phyloP scores from a whole-genome alignment of 2,329 filamentous ascomycete genomes.

The Paraphoma chrysanthemicola region DNA sequence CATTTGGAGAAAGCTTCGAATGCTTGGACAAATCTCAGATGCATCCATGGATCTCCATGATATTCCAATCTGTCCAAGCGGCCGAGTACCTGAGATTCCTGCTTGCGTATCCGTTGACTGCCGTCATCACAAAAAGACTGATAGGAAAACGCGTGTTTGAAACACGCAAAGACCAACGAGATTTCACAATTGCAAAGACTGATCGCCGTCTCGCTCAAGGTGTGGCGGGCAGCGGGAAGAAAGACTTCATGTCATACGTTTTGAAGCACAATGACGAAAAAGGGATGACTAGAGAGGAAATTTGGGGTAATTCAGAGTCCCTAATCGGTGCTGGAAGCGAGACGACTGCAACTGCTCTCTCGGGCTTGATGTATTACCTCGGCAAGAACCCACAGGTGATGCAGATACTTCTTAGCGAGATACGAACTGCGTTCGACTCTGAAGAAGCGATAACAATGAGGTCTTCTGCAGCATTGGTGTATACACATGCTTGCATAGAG shows the following conservation, averaged over 20 bases:
- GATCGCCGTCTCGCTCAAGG: too few relatives aligned
- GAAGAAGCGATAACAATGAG: constrained; percentile 25
- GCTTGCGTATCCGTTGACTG: too few relatives aligned
- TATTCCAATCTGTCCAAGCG: background rate
- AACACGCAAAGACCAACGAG: background rate
- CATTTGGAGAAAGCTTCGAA: constrained; percentile 31
- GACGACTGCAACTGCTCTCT: constrained; percentile 26
- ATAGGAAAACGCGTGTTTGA: too few relatives aligned
- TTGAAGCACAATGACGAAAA: constrained; percentile 14
- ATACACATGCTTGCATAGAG: constrained; percentile 43
- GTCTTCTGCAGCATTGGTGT: constrained; percentile 24
- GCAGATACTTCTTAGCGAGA: constrained; percentile 18
- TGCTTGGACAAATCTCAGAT: constrained; percentile 14
- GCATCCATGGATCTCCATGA: too few relatives aligned
- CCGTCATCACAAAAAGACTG: too few relatives aligned
- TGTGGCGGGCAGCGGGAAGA: background rate
- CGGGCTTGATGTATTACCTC: constrained; percentile 26
- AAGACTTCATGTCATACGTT: constrained; percentile 25
- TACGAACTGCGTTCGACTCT: constrained; percentile 13
- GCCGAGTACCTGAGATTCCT: background rate
- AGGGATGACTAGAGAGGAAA: constrained; percentile 11
- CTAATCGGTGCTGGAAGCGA: constrained; percentile 28
- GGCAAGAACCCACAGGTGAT: constrained; percentile 15
- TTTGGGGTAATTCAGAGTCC: constrained; percentile 17
- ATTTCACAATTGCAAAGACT: constrained; percentile 1